Evolutionary conservation across 495 filamentous ascomycete species (phyloP).

Genomic region (Xylaria longipes): DNA sequence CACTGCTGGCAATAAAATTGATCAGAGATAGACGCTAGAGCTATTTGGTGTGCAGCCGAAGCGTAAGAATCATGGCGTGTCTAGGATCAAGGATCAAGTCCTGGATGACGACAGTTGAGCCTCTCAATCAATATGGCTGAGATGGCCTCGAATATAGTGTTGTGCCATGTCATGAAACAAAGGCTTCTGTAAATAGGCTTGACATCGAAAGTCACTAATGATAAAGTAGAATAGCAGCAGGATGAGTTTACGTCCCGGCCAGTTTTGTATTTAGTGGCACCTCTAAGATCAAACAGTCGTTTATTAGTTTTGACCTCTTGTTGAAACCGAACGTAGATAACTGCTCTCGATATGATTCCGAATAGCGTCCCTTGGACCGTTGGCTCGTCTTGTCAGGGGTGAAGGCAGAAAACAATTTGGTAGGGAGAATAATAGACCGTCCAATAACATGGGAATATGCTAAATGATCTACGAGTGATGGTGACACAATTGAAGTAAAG

Average conservation of each 20-base stretch:
- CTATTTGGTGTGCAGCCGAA: not conserved
- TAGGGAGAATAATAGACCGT: constrained; percentile 16
- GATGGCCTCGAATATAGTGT: not conserved
- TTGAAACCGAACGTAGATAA: not conserved
- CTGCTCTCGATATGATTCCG: too few relatives aligned
- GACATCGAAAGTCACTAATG: too few relatives aligned
- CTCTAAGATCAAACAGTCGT: not conserved
- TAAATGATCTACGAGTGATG: constrained; percentile 2
- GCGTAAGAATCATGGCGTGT: not conserved
- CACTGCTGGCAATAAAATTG: not conserved
- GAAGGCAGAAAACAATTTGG: not conserved
- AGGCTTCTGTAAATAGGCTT: not conserved
- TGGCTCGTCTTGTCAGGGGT: not conserved
- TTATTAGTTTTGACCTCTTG: not conserved
- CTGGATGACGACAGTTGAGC: not conserved
- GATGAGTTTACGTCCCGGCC: not conserved
- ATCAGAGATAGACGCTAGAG: not conserved
- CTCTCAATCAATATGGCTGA: not conserved
- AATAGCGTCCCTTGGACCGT: not conserved
- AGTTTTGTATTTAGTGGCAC: not conserved
- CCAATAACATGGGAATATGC: constrained; percentile 11
- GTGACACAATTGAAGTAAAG: constrained; percentile 17
- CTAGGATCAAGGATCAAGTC: not conserved
- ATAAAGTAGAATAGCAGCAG: not conserved
- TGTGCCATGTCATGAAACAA: constrained; percentile 6